These are phyloP conservation scores for Zangia roseola DNA, from an alignment of 768 basidiomycete species.

Conservation along the genomic window DNA sequence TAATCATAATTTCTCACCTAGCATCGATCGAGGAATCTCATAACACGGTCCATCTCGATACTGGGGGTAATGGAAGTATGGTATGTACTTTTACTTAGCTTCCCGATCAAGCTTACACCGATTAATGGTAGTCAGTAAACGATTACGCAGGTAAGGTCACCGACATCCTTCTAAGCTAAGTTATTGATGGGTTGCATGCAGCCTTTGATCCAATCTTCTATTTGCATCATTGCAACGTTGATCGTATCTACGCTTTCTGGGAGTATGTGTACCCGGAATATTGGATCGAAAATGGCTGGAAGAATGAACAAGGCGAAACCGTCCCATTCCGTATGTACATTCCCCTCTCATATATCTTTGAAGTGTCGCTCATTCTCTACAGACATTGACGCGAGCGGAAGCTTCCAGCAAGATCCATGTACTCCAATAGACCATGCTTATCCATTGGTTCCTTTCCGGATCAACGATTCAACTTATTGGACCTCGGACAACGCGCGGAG, in stretches of 20 bases:
- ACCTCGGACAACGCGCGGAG: conserved; percentile 11
- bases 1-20: neutral
- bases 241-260: conserved; percentile 21
- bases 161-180: neutral
- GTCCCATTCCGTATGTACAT: conserved; percentile 10
- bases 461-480: conserved; percentile 6
- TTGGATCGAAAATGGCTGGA: conserved; percentile 17
- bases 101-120: neutral
- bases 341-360: neutral
- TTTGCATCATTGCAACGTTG: conserved; percentile 19
- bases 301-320: neutral
- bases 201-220: conserved; percentile 20
- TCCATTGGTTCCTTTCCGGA: conserved; percentile 15
- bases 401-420: neutral
- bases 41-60: conserved; percentile 17
- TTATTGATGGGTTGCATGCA: neutral
- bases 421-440: neutral
- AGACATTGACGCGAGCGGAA: conserved; percentile 3
- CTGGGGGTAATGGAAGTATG: conserved; percentile 18
- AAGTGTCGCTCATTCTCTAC: neutral
- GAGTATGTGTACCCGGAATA: conserved; percentile 20
- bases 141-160: conserved; percentile 19
- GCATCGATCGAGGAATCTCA: conserved; percentile 21
- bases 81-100: neutral
- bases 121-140: conserved; percentile 5